Conservation (phyloP, 306 rosid genomes). For the Prosopis cineraria region DNA sequence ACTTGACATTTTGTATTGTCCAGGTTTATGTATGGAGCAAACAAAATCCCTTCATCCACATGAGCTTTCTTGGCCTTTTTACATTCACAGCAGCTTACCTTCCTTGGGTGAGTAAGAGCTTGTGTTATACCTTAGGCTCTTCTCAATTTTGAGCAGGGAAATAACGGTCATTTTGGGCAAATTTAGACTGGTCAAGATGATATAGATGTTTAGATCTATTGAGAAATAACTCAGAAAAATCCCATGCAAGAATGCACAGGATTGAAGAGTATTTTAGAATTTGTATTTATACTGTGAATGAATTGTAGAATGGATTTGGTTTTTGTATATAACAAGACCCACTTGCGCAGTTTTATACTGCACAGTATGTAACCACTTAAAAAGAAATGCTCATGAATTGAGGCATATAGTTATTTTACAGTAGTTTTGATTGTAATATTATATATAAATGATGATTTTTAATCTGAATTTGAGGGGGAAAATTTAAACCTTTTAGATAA, state of each 20-base stretch:
- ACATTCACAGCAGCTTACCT: constrained; percentile 95
- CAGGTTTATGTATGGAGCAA: constrained; percentile 99
- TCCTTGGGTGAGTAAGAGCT: constrained; percentile 78
- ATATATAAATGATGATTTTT: too few species aligned
- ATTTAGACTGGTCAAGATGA: background rate
- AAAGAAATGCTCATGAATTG: background rate
- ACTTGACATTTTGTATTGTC: constrained; percentile 12
- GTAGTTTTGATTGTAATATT: too few species aligned
- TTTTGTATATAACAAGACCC: background rate
- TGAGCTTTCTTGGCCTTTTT: constrained; percentile 95
- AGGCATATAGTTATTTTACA: background rate
- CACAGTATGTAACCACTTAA: background rate
- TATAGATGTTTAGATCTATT: background rate
- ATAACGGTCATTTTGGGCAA: background rate
- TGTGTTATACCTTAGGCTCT: background rate
- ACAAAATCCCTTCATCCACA: constrained; percentile 94
- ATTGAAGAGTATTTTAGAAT: too few species aligned
- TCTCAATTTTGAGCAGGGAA: background rate
- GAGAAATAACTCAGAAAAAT: background rate
- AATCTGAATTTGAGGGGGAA: too few species aligned
- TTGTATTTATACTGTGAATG: background rate
- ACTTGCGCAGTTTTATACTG: background rate
- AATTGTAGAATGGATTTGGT: background rate
- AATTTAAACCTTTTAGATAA: too few species aligned
- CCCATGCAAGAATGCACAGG: background rate